These are phyloP conservation scores for Sugiyamaella mastotermitis DNA, from an alignment of 805 yeast species.

Conservation along the genomic window DNA sequence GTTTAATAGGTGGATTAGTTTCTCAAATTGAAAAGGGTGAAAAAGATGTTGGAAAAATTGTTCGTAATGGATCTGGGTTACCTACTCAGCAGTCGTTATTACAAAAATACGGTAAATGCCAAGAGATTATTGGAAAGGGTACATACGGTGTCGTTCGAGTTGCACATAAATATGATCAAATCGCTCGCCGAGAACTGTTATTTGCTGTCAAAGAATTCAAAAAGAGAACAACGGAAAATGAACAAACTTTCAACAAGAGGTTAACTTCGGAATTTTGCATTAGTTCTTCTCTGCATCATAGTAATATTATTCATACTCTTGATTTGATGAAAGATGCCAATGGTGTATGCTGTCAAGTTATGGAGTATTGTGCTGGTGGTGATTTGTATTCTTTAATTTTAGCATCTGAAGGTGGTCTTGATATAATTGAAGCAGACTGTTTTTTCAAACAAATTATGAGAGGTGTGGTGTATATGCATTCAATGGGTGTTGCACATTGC, in stretches of 20 bases:
- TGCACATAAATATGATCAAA: slow-evolving; percentile 52
- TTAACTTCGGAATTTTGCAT: slow-evolving; percentile 89
- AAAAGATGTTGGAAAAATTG: slow-evolving; percentile 28
- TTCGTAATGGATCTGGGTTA: slow-evolving; percentile 23
- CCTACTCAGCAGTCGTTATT: slow-evolving; percentile 49
- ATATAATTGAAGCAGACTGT: slow-evolving; percentile 74
- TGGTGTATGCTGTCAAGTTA: slow-evolving; percentile 76
- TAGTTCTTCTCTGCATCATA: slow-evolving; percentile 67
- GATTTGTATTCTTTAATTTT: slow-evolving; percentile 60
- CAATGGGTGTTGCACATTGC: slow-evolving; percentile 90
- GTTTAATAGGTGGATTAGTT: slow-evolving; percentile 31
- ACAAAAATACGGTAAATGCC: slow-evolving; percentile 90
- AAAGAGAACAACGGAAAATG: slow-evolving; percentile 52
- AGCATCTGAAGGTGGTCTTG: slow-evolving; percentile 42
- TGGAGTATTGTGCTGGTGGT: slow-evolving; percentile 94
- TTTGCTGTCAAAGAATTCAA: slow-evolving; percentile 77
- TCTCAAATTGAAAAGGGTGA: slow-evolving; percentile 31
- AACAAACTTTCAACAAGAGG: slow-evolving; percentile 56
- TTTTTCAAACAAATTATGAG: slow-evolving; percentile 79
- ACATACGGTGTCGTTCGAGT: slow-evolving; percentile 91
- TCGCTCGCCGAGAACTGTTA: slow-evolving; percentile 37
- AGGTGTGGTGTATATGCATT: slow-evolving; percentile 81
- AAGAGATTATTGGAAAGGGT: slow-evolving; percentile 90
- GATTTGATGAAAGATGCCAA: slow-evolving; percentile 73
- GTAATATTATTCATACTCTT: slow-evolving; percentile 68